phyloP scores from a whole-genome alignment of 2,329 filamentous ascomycete species.

The Boeremia lycopersici region DNA sequence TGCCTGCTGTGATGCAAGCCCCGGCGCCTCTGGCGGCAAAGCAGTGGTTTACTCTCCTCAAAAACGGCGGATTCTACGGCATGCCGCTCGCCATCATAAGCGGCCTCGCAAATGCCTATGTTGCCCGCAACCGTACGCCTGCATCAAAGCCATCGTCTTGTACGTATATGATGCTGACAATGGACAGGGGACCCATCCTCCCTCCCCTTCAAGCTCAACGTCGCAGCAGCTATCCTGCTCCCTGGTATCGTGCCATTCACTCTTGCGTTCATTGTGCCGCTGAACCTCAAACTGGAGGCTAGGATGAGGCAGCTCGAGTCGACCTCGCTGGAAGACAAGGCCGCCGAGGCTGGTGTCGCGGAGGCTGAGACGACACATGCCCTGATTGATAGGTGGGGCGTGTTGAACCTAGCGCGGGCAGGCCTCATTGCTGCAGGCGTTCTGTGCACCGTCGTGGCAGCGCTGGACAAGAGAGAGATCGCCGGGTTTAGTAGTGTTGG shows the following conservation, averaged over 20 bases:
- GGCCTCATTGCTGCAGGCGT: conserved; percentile 40
- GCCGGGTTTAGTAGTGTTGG: conserved; percentile 31
- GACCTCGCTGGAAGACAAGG: conserved; percentile 43
- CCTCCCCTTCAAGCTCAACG: conserved; percentile 52
- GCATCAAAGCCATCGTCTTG: too few relatives aligned
- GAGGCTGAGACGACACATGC: conserved; percentile 56
- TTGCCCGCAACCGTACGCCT: conserved; percentile 52
- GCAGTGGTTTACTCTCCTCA: conserved; percentile 59
- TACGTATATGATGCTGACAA: background rate
- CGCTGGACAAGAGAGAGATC: conserved; percentile 33
- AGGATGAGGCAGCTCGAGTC: conserved; percentile 51
- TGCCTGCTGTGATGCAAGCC: conserved; percentile 61
- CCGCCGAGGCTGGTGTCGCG: conserved; percentile 44
- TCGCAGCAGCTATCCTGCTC: conserved; percentile 54
- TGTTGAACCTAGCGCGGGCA: conserved; percentile 57
- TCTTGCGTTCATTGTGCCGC: conserved; percentile 51
- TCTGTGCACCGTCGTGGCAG: conserved; percentile 34
- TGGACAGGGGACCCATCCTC: conserved; percentile 36
- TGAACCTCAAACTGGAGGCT: conserved; percentile 57
- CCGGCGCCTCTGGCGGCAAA: conserved; percentile 61
- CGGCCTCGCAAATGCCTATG: conserved; percentile 52
- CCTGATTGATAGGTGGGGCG: conserved; percentile 62
- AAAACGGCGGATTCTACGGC: conserved; percentile 48
- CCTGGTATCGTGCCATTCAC: conserved; percentile 61
- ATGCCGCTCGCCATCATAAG: conserved; percentile 51